Conservation (phyloP, 1,284 basidiomycete species). For the Stygiomarasmius scandens region DNA sequence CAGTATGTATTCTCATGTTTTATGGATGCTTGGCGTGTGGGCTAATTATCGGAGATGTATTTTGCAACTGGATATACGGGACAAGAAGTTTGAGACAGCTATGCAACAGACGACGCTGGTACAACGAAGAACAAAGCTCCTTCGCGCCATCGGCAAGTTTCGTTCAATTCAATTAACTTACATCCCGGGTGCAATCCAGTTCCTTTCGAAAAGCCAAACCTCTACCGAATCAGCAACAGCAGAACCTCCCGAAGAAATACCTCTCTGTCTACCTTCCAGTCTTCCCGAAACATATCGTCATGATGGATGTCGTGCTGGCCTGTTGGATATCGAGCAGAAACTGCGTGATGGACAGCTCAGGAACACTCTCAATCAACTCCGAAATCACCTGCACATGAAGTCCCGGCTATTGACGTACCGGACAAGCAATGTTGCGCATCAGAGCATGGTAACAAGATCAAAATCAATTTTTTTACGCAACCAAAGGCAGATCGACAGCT, state of each 20-base stretch:
- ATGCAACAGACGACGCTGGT: not conserved
- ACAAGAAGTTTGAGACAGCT: not conserved
- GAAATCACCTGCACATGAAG: constrained; percentile 1
- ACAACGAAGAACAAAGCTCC: not conserved
- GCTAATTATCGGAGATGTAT: not conserved
- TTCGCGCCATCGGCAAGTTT: not conserved
- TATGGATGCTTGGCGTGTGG: not conserved
- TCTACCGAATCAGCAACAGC: not conserved
- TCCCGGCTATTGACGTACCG: constrained; percentile 1
- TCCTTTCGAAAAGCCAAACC: not conserved
- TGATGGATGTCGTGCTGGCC: not conserved
- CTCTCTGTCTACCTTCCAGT: not conserved
- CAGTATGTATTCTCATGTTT: constrained; percentile 19
- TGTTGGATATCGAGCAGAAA: not conserved
- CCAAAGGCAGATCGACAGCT: not conserved
- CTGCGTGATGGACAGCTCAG: constrained; percentile 2
- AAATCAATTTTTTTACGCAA: not conserved
- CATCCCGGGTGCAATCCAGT: not conserved
- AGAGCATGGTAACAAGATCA: not conserved
- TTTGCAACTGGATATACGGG: not conserved
- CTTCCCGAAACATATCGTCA: not conserved
- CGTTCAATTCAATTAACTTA: not conserved
- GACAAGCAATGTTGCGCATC: not conserved
- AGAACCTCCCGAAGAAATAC: not conserved
- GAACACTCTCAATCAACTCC: not conserved